phyloP scores from a whole-genome alignment of 495 filamentous ascomycete species.

The Talaromyces adpressus region DNA sequence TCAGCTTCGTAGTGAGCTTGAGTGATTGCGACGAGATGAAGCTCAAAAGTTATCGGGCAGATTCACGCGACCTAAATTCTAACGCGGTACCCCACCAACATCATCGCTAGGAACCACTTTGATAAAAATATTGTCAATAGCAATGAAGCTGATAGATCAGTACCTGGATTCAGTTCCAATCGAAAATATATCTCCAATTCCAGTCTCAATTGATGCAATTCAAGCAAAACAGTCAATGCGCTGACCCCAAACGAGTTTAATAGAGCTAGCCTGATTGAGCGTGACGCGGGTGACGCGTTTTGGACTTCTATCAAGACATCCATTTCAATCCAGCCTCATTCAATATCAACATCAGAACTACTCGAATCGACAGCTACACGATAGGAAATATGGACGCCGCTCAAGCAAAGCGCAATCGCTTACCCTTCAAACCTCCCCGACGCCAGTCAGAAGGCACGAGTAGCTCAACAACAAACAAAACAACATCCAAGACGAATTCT shows the following conservation, averaged over 20 bases:
- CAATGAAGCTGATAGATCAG: neutral
- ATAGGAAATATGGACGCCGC: constrained; percentile 25
- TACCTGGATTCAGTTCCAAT: neutral
- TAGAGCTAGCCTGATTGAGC: constrained; percentile 1
- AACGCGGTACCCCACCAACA: neutral
- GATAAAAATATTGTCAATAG: neutral
- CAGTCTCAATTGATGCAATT: neutral
- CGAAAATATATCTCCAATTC: neutral
- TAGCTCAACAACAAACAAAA: constrained; percentile 13
- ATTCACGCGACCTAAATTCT: neutral
- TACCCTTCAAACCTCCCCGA: constrained; percentile 47
- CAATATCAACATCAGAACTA: neutral
- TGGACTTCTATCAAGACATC: neutral
- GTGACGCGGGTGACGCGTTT: constrained; percentile 1
- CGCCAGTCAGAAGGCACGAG: constrained; percentile 21
- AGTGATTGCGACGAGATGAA: neutral
- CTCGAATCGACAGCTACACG: neutral
- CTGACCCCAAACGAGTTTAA: neutral
- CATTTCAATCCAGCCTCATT: neutral
- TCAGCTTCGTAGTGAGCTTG: neutral
- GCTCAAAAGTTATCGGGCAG: neutral
- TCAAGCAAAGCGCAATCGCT: constrained; percentile 33
- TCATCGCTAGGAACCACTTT: neutral
- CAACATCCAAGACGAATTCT: constrained; percentile 21
- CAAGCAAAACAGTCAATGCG: neutral